A percentile compares a stretch with the other conserved stretches of the same genome.
Conservation (phyloP, 805 yeast genomes). For the Debaryomyces castellii region DNA sequence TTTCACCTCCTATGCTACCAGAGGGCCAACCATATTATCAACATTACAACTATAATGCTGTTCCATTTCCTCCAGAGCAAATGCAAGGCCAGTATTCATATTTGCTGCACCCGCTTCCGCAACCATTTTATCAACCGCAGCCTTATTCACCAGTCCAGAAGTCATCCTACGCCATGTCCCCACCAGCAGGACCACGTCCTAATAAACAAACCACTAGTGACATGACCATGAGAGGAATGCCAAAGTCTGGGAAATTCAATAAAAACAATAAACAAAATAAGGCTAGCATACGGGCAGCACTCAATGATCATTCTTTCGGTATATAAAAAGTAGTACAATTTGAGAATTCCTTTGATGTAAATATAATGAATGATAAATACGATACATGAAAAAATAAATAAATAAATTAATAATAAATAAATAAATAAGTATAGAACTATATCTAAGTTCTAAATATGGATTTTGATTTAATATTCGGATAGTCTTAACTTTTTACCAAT, state of each 20-base stretch:
- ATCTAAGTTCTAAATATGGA: not conserved
- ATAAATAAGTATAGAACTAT: not conserved
- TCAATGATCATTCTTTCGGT: constrained; percentile 68
- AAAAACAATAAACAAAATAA: constrained; percentile 49
- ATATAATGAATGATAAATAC: constrained; percentile 5
- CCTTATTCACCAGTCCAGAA: not conserved
- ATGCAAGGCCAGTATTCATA: not conserved
- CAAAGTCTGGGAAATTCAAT: constrained; percentile 35
- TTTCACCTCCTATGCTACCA: not conserved
- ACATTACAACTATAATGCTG: not conserved
- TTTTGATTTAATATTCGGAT: constrained; percentile 50
- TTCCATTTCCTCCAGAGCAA: not conserved
- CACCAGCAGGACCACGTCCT: not conserved
- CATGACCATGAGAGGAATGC: constrained; percentile 46
- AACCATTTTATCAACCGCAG: not conserved
- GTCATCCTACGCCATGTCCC: not conserved
- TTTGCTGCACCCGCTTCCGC: not conserved
- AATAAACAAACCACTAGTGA: constrained; percentile 36
- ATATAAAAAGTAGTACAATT: too few species aligned
- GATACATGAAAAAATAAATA: constrained; percentile 9
- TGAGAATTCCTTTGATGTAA: not conserved
- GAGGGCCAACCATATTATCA: not conserved
- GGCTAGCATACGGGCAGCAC: constrained; percentile 60
- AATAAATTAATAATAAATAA: constrained; percentile 12
- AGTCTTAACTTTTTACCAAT: constrained; percentile 65